Conservation (phyloP, 2,329 filamentous ascomycete genomes). For the Dactylellina drechsleri region DNA sequence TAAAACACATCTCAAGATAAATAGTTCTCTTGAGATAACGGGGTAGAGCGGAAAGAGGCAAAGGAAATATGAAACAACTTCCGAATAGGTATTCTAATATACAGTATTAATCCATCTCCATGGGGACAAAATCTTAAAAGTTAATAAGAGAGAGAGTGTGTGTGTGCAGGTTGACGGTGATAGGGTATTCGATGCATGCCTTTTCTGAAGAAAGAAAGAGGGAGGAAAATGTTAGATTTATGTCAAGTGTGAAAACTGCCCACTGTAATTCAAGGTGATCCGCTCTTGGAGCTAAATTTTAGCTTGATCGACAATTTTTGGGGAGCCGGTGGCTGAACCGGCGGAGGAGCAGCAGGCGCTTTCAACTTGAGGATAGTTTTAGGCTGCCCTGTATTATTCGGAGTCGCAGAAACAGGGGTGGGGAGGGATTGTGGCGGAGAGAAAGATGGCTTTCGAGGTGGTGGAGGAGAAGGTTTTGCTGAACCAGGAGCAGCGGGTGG, state of each 20-base stretch:
- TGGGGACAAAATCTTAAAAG: background rate
- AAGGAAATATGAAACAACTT: conserved; percentile 20
- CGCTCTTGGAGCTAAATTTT: conserved; percentile 42
- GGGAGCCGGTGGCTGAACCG: conserved; percentile 14
- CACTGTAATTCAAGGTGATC: conserved; percentile 10
- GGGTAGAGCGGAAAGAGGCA: background rate
- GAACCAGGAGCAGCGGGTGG: conserved; percentile 17
- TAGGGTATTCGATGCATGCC: conserved; percentile 31
- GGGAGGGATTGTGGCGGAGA: conserved; percentile 29
- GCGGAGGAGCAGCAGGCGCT: conserved; percentile 16
- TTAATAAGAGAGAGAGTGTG: conserved; percentile 2
- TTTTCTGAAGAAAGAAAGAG: conserved; percentile 13
- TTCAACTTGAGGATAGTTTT: conserved; percentile 42
- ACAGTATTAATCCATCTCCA: conserved; percentile 24
- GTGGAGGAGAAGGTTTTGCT: conserved; percentile 35
- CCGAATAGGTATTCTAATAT: conserved; percentile 35
- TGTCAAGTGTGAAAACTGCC: background rate
- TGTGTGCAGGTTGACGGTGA: conserved; percentile 3
- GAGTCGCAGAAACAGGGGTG: conserved; percentile 28
- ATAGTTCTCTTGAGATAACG: background rate
- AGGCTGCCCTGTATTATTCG: conserved; percentile 16
- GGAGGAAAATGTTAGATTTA: background rate
- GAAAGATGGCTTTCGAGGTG: conserved; percentile 19
- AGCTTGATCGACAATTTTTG: conserved; percentile 42
- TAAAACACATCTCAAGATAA: conserved; percentile 9